These are phyloP conservation scores for Cercospora zeina DNA, from an alignment of 2,329 filamentous ascomycete species.

Conservation along the genomic window DNA sequence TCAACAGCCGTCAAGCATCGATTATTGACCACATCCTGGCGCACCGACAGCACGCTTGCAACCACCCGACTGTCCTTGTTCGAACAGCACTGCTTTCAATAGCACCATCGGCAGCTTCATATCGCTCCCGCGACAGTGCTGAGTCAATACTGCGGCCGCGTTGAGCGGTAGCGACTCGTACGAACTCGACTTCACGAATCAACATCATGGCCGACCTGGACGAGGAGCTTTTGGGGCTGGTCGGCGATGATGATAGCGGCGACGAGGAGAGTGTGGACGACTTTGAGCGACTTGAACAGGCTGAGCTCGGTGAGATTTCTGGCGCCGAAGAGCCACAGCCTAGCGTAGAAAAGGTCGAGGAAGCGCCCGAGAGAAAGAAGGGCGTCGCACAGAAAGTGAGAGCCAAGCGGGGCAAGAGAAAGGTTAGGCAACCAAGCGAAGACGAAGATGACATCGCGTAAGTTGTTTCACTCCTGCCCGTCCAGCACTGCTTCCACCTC, in stretches of 20 bases:
- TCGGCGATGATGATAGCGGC: constrained; percentile 66
- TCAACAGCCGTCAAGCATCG: background rate
- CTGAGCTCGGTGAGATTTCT: constrained; percentile 52
- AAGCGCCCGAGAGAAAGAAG: constrained; percentile 40
- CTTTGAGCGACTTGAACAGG: constrained; percentile 53
- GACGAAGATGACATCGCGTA: constrained; percentile 76
- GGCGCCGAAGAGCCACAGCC: constrained; percentile 52
- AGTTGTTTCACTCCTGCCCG: constrained; percentile 47
- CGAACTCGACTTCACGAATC: background rate
- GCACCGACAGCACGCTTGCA: background rate
- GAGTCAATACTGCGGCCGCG: background rate
- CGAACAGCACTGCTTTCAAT: background rate
- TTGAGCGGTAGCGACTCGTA: background rate
- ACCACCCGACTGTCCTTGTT: background rate
- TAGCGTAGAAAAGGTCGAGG: constrained; percentile 43
- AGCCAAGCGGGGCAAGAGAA: constrained; percentile 46
- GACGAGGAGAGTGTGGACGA: constrained; percentile 48
- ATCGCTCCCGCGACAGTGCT: background rate
- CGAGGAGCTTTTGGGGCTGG: constrained; percentile 89
- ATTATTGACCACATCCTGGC: background rate
- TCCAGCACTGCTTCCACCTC: background rate
- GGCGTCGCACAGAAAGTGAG: constrained; percentile 53
- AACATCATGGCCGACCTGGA: constrained; percentile 63
- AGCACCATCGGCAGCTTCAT: background rate
- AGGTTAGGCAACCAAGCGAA: constrained; percentile 57